Base-by-base conservation (phyloP, 257 asterid genomes). In the Nicotiana benthamiana region DNA sequence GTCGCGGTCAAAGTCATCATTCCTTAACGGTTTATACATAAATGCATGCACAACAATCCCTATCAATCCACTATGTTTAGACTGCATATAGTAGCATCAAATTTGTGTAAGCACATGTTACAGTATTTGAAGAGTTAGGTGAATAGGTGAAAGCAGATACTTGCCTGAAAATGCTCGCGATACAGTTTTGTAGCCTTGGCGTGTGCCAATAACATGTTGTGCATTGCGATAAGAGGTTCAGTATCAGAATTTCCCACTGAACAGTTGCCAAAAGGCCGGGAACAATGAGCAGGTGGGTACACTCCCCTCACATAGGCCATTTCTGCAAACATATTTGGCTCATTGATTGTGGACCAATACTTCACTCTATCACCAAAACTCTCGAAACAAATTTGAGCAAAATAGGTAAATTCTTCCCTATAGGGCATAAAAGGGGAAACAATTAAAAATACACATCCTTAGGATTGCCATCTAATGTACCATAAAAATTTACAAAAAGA, bases 201-300 rank as follows among this genome's bases (percentile, higher is more conserved):
- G 85, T 94, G 98, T 27, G 89, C 97, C 83, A 92, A 67, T 75
- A 94, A 60, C 94, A 89, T 87, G 70, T 92, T 90, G 82, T 92
- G 97, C 75, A 40, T 80, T 2, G 84, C 89, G 65, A 86, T 75
- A 81, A 94, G 85, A 80, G 98, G 97, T 87, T 92, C 97, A 1
- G 86, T 82, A 66, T 94, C 97, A 9, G 96, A 90, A 84, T 92
- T 92, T 34, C 97, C 98, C 80, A 56, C 27, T 2, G 86, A 77
- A 80, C 97, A 93, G 51, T 86, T 66, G 20, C 97, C 97, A 80
- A 92, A 94, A 43, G 97, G 97, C 4, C 84, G 88, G 8, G 98
- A 89, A 66, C 98, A 93, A 28, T 82, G 97, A 77, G 81, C 88
- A 20, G 98, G 97, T 2, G 98, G 94, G 28, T 74, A 92, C 0